Evolutionary conservation across 805 yeast genomes (phyloP).

Genomic region (Phaffomyces opuntiae): DNA sequence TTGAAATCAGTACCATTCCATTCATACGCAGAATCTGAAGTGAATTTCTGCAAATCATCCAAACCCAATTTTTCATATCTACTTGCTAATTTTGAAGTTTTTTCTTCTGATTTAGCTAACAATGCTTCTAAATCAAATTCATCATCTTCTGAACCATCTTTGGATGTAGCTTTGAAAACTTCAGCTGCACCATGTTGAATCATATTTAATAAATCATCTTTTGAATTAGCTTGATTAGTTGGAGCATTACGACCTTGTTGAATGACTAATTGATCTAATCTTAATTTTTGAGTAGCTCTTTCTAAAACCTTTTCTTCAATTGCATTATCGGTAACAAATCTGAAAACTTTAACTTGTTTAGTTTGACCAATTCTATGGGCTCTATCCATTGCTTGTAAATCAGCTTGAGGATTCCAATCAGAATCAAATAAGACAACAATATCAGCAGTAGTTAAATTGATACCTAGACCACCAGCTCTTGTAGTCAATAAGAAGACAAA

Average conservation of each 20-base stretch:
- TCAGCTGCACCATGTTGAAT: slow-evolving; percentile 79
- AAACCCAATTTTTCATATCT: slow-evolving; percentile 64
- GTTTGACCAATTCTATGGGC: slow-evolving; percentile 87
- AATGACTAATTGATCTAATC: slow-evolving; percentile 75
- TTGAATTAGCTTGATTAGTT: slow-evolving; percentile 36
- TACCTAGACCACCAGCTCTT: slow-evolving; percentile 88
- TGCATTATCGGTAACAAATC: slow-evolving; percentile 75
- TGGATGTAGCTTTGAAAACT: slow-evolving; percentile 29
- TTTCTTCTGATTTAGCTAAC: slow-evolving; percentile 52
- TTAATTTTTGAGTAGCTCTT: slow-evolving; percentile 72
- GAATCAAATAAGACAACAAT: slow-evolving; percentile 70
- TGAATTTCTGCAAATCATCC: slow-evolving; percentile 71
- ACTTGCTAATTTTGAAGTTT: slow-evolving; percentile 52
- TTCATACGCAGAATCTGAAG: slow-evolving; percentile 71
- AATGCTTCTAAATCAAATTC: slow-evolving; percentile 57
- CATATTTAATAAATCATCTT: slow-evolving; percentile 73
- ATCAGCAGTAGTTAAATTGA: slow-evolving; percentile 76
- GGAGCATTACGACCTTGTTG: slow-evolving; percentile 56
- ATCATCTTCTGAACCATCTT: slow-evolving; percentile 25
- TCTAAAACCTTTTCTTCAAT: slow-evolving; percentile 79
- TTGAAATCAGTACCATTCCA: slow-evolving; percentile 85
- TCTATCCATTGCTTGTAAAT: slow-evolving; percentile 84
- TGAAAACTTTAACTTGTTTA: slow-evolving; percentile 72
- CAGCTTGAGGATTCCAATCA: slow-evolving; percentile 89
- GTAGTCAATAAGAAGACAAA: slow-evolving; percentile 74